Evolutionary conservation across 2,329 filamentous ascomycete species (phyloP), one percentile per base, ranked within the genome.

Genomic region (Curvularia sp.): DNA sequence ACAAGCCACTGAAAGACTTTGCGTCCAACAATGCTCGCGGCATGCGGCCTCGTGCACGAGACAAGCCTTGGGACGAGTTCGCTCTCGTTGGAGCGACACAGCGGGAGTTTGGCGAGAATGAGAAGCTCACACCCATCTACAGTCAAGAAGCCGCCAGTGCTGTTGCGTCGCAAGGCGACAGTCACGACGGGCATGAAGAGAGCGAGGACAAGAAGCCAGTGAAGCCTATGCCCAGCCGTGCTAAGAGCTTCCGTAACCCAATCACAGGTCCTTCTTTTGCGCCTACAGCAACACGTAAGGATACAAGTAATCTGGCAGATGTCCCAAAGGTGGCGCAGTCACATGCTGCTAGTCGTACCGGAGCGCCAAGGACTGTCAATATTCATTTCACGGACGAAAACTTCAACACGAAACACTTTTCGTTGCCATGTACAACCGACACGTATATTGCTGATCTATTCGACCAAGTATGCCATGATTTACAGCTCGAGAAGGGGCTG

Each of bases 361-460:
- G 89, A 28, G 86, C 88, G 55, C 85, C 90, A 68, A 91, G 89
- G 74, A 85, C 90, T 3, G 77, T 94, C 45, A 86, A 86, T 13
- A 85, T 94, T 48, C 88, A 92, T 73, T 90, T 92, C 65, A 84
- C 87, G 0, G 89, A 93, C 70, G 82, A 87, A 5, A 84, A 89
- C 8, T 86, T 90, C 46, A 89, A 89, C n/a, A 79, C 79, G 0
- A 89, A 89, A 69, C 87, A 88, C 79, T 84, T 92, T 23, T 89
- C 87, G 1, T 80, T 93, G 18, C 87, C 91, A 61, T 90, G 92
- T 45, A 93, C 89, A 0, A 92, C 90, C 0, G 90, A 94, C 66
- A 94, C 89, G 28, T 95, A 93, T 73, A 86, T 95, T 43, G 90
- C 89, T 42, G 91, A 95, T 74, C 87, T 95, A 27, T 86, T 94